Conservation (phyloP, 164 flowering plant species). For the Echeveria elegans region DNA sequence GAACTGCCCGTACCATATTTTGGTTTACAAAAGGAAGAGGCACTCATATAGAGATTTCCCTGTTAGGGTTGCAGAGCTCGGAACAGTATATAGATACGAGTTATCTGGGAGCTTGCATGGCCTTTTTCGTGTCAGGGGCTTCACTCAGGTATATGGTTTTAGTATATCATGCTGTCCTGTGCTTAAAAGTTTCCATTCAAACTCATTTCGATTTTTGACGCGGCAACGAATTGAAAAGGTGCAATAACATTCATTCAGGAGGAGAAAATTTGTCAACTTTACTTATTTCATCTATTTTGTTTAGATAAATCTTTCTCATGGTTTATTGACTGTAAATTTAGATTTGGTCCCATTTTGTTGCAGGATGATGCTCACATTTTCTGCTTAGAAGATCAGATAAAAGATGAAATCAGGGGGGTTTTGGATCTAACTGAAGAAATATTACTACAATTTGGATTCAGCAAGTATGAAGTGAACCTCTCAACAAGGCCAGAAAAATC, state of each 20-base stretch:
- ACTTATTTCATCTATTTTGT: background rate
- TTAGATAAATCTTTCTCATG: background rate
- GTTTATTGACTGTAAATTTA: background rate
- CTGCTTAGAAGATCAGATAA: conserved; percentile 87
- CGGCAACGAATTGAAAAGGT: background rate
- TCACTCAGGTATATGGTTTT: conserved; percentile 68
- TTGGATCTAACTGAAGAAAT: conserved; percentile 90
- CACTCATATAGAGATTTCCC: conserved; percentile 94
- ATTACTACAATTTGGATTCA: conserved; percentile 77
- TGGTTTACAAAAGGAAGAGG: conserved; percentile 66
- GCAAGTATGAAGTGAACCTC: conserved; percentile 83
- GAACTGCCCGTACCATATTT: conserved; percentile 96
- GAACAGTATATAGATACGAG: conserved; percentile 93
- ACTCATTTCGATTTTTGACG: background rate
- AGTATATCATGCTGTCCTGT: background rate
- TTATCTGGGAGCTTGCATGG: conserved; percentile 96
- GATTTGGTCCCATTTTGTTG: conserved; percentile 10
- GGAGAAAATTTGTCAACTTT: background rate
- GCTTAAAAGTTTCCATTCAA: background rate
- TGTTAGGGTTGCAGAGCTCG: conserved; percentile 87
- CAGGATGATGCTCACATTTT: conserved; percentile 99
- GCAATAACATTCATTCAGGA: background rate
- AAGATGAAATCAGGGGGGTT: conserved; percentile 91
- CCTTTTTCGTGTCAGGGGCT: conserved; percentile 97
- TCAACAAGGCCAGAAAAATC: conserved; percentile 91